Conservation (phyloP, 805 yeast genomes). For the Teunomyces kruisii region DNA sequence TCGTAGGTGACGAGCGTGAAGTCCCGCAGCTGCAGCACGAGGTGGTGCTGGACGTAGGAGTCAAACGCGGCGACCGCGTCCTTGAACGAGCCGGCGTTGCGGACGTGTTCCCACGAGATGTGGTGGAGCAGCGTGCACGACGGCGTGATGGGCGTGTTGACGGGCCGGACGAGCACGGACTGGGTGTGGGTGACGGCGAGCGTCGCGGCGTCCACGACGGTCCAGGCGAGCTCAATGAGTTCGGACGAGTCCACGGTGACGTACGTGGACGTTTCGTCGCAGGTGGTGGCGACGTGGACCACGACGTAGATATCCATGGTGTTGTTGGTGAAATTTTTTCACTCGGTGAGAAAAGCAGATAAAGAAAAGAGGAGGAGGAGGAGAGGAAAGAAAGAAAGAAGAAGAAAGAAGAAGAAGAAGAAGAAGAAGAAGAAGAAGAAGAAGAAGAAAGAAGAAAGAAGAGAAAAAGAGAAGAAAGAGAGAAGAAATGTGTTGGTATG, state of each 20-base stretch:
- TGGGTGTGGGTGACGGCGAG: slow-evolving; percentile 44
- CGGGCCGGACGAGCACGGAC: slow-evolving; percentile 56
- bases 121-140: slow-evolving; percentile 51
- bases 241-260: slow-evolving; percentile 68
- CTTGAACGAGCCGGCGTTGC: slow-evolving; percentile 56
- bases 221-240: slow-evolving; percentile 68
- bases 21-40: slow-evolving; percentile 35
- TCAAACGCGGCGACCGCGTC: slow-evolving; percentile 63
- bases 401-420: no score
- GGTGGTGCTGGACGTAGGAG: slow-evolving; percentile 42
- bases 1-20: slow-evolving; percentile 68
- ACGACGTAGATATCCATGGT: slow-evolving; percentile 62
- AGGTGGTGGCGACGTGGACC: slow-evolving; percentile 61
- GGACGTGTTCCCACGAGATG: slow-evolving; percentile 61
- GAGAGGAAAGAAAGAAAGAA: no score
- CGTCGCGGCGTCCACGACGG: slow-evolving; percentile 53
- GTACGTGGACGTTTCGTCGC: slow-evolving; percentile 60
- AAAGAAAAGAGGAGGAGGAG: no score
- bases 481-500: no score
- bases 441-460: no score
- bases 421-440: no score
- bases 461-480: no score
- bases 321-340: slow-evolving; percentile 2
- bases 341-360: neutral
- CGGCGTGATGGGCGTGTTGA: slow-evolving; percentile 65